Base-by-base conservation (phyloP, 225 moss, liverwort and hornwort species). In the Straminergon stramineum region DNA sequence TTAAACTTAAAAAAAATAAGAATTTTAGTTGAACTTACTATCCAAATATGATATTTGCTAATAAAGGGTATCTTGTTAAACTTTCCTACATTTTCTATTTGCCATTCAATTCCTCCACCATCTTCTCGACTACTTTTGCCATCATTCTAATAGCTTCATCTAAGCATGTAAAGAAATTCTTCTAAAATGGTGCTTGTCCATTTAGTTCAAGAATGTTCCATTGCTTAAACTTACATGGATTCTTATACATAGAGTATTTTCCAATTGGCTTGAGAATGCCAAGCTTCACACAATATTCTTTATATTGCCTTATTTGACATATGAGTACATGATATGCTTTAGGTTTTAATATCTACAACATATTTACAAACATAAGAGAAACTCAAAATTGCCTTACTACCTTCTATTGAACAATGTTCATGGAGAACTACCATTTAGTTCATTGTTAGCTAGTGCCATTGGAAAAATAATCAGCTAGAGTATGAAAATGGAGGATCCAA, bases 401-500 rank as follows among this genome's bases (percentile, higher is more conserved):
- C 17, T 35, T 53, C 14, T 5, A 45, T 28, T 48, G 11, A 11
- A 0, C 18, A 75, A 75, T 48, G 31, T 48, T 11, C 0, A 1
- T 1, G 6, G 11, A 75, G 18, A 31, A 75, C 2, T 75, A 1
- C 1, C 3, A 0, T 1, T 6, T 31, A 31, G 11, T 48, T 48
- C 7, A 48, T 75, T 19, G 2, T 31, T 48, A 75, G 11, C 6
- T 0, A 0, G 1, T 74, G 6, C 74, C 15, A 27, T 30, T 74
- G 3, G 28, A 2, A 48, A 74, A 17, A 17, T 28, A 45, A 17
- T 1, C 2, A 9, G 1, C 17, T 74, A 4, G 10, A 48, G 6
- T 48, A 6, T 45, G 3, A 48, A 75, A 75, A 31, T 48, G 4
- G 19, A 31, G 1, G 11, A 48, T 48, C 31, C 11, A 17, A 45